phyloP scores from a whole-genome alignment of 1,284 basidiomycete genomes.

The Golubevia sp. region DNA sequence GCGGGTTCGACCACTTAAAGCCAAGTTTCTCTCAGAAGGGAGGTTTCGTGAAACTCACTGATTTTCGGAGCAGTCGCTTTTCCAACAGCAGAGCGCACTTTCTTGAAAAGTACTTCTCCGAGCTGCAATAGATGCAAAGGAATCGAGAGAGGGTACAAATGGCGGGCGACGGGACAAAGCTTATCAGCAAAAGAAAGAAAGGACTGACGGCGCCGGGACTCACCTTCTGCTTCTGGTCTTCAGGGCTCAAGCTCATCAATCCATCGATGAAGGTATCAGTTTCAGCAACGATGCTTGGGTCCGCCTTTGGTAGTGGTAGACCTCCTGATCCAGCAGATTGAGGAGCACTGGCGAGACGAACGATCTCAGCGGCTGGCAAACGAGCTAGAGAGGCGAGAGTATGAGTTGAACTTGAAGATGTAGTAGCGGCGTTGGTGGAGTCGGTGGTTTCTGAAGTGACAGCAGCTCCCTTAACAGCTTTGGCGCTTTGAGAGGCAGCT shows the following conservation, averaged over 20 bases:
- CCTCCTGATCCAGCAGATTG: conserved; percentile 65
- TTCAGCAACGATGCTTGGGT: conserved; percentile 70
- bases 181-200: too few relatives aligned
- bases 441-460: conserved; percentile 64
- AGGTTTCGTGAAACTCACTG: conserved; percentile 66
- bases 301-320: conserved; percentile 73
- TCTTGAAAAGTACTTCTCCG: not conserved
- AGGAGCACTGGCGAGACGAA: conserved; percentile 69
- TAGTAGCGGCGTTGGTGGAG: conserved; percentile 10
- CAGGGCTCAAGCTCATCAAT: conserved; percentile 69
- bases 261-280: conserved; percentile 80
- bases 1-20: not conserved
- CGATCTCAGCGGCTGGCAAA: conserved; percentile 67
- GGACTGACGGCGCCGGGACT: too few relatives aligned
- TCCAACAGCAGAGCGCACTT: not conserved
- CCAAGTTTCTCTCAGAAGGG: not conserved
- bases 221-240: conserved; percentile 77
- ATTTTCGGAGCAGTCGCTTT: conserved; percentile 27
- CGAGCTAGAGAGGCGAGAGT: conserved; percentile 67
- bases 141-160: too few relatives aligned
- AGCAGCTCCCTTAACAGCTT: conserved; percentile 43
- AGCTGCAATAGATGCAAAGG: too few relatives aligned
- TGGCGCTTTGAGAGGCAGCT: conserved; percentile 1
- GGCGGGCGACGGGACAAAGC: too few relatives aligned
- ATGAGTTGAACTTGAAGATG: conserved; percentile 8